Conservation (phyloP, 495 filamentous ascomycete genomes). For the Penicillium robsamsonii region DNA sequence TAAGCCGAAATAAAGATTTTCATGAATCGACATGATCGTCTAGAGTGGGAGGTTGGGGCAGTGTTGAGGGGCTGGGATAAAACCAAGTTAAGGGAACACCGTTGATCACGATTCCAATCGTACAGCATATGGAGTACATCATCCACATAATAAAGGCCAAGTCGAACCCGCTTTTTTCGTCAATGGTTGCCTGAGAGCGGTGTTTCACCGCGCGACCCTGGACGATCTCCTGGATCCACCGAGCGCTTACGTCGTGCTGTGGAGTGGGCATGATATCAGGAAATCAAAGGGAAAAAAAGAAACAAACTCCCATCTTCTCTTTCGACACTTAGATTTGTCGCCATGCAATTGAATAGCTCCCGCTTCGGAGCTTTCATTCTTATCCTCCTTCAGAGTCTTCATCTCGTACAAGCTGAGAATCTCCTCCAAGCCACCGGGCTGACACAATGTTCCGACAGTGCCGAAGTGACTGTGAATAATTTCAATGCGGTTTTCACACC, state of each 20-base stretch:
- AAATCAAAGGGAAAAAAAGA: background rate
- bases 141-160: background rate
- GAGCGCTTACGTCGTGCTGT: slow-evolving; percentile 15
- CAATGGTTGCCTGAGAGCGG: background rate
- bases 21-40: background rate
- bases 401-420: slow-evolving; percentile 53
- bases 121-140: background rate
- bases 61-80: background rate
- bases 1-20: background rate
- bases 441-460: slow-evolving; percentile 63
- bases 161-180: background rate
- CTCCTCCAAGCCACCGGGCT: slow-evolving; percentile 62
- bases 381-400: slow-evolving; percentile 12
- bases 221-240: slow-evolving; percentile 10
- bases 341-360: slow-evolving; percentile 10
- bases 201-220: slow-evolving; percentile 4
- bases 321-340: slow-evolving; percentile 5
- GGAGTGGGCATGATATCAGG: slow-evolving; percentile 14
- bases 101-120: background rate
- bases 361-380: slow-evolving; percentile 4
- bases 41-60: background rate
- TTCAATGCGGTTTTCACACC: slow-evolving; percentile 71
- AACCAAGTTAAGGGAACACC: background rate
- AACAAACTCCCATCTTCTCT: background rate
- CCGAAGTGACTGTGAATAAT: slow-evolving; percentile 63